phyloP scores from a whole-genome alignment of 2,329 filamentous ascomycete species.

The Chaetothyriales sp. region DNA sequence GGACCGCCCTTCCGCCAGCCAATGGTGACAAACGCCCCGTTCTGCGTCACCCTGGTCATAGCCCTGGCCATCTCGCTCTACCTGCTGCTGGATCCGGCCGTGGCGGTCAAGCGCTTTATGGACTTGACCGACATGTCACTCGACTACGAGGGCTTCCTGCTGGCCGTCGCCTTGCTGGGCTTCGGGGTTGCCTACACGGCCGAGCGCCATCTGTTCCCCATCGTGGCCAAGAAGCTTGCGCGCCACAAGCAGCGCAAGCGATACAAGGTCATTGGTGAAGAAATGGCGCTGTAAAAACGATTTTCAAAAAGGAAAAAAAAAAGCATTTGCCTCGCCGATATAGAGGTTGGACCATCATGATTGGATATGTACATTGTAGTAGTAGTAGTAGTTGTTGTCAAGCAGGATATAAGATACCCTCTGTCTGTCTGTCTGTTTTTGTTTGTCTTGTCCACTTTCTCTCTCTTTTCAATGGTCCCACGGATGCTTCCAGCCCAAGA shows the following conservation, averaged over 20 bases:
- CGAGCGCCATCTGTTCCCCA: constrained; percentile 57
- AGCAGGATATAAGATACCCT: background rate
- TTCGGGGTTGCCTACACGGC: constrained; percentile 54
- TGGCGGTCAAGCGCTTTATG: constrained; percentile 60
- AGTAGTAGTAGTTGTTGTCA: no score
- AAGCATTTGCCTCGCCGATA: no score
- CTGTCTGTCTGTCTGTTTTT: background rate
- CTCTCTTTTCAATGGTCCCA: constrained; percentile 66
- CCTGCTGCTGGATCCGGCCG: constrained; percentile 62
- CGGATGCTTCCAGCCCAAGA: constrained; percentile 88
- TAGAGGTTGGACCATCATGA: no score
- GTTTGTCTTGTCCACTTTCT: background rate
- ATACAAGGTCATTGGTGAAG: constrained; percentile 68
- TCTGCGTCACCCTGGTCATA: constrained; percentile 59
- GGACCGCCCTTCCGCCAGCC: constrained; percentile 76
- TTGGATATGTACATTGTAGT: no score
- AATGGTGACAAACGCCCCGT: constrained; percentile 70
- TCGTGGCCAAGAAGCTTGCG: constrained; percentile 53
- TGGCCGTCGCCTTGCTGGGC: constrained; percentile 54
- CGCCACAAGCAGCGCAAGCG: constrained; percentile 63
- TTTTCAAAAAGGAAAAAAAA: background rate
- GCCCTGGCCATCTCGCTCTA: constrained; percentile 56
- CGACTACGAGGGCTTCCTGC: constrained; percentile 57
- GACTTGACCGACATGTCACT: constrained; percentile 63
- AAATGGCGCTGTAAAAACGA: constrained; percentile 35